Base-by-base conservation (phyloP, 1,284 basidiomycete species). In the Vanrija sp. region DNA sequence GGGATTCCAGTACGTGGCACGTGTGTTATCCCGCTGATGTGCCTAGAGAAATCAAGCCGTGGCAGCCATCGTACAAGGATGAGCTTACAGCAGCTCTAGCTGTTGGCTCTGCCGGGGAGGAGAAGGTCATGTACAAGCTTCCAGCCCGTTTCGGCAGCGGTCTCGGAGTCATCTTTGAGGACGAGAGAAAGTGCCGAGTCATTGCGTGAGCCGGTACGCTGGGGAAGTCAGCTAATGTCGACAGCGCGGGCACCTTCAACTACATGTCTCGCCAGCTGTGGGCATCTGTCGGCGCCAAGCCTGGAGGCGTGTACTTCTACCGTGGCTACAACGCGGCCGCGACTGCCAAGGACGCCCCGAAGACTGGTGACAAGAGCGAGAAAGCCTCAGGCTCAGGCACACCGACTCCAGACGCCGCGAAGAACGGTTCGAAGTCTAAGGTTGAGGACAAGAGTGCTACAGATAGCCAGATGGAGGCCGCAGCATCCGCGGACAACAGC, bases 71-170 rank as follows among this genome's bases (percentile, higher is more conserved):
- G 2, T 83, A 83, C 64, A 72, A 77, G 44, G 71, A 80, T 25
- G 80, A 82, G 61, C 72, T 82, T 16, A 68, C 75, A 16, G 75
- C 78, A 1, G 80, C 81, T 3, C 69, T 79, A 3, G 67, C 75
- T 3, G 67, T 77, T 9, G 81, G 81, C 0, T 49, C 75, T 10
- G 75, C 78, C 14, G 81, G 78, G 3, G 80, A 81, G 59, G 81
- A 80, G 53, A 83, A 83, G 66, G 75, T 83, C 38, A 79, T 79
- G 51, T 76, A 78, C 53, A 69, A 60, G 3, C 68, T 82, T 12
- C 71, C 71, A 0, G 46, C 66, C n/a, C 62, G 57, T 29, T 75
- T 72, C 28, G 77, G 77, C 5, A 58, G 63, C 18, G 75, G 73
- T 16, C 61, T 76, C 26, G 78, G 71, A n/a, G 71, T 80, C 55